These are phyloP conservation scores for Penicillium sp. DNA, from an alignment of 2,329 filamentous ascomycete species.

Conservation along the genomic window DNA sequence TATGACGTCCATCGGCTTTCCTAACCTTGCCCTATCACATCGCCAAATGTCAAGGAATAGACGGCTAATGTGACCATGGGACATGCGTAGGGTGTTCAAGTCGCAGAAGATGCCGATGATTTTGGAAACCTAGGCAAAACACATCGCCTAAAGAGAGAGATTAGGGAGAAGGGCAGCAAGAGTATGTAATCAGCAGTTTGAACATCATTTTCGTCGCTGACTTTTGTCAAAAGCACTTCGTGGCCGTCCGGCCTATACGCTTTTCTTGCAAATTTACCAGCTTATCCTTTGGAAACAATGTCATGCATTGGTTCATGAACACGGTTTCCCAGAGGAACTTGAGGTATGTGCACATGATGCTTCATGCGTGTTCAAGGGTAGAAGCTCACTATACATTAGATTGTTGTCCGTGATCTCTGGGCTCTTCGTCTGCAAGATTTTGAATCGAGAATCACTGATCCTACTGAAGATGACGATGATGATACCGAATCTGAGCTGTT, in stretches of 20 bases:
- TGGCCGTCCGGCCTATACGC: conserved; percentile 67
- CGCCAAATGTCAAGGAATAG: not conserved
- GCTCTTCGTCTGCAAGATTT: conserved; percentile 65
- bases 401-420: conserved; percentile 81
- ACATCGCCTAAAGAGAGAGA: conserved; percentile 53
- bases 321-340: conserved; percentile 67
- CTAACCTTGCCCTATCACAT: conserved; percentile 5
- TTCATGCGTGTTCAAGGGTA: not conserved
- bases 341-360: conserved; percentile 51
- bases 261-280: conserved; percentile 83
- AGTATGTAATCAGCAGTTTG: conserved; percentile 33
- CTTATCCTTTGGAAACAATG: conserved; percentile 80
- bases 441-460: conserved; percentile 44
- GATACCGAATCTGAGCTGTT: conserved; percentile 51
- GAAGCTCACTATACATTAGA: conserved; percentile 27
- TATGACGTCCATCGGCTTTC: conserved; percentile 35
- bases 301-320: conserved; percentile 65
- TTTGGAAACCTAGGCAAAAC: conserved; percentile 62
- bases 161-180: conserved; percentile 51
- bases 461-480: conserved; percentile 31
- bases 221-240: conserved; percentile 43
- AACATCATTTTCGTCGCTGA: conserved; percentile 45
- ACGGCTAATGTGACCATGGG: not conserved
- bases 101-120: conserved; percentile 64
- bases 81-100: conserved; percentile 39